Percentiles rank a stretch among this genome's conserved stretches.
Evolutionary conservation across 768 basidiomycete genomes (phyloP).

Genomic region (Psilocybe cubensis): DNA sequence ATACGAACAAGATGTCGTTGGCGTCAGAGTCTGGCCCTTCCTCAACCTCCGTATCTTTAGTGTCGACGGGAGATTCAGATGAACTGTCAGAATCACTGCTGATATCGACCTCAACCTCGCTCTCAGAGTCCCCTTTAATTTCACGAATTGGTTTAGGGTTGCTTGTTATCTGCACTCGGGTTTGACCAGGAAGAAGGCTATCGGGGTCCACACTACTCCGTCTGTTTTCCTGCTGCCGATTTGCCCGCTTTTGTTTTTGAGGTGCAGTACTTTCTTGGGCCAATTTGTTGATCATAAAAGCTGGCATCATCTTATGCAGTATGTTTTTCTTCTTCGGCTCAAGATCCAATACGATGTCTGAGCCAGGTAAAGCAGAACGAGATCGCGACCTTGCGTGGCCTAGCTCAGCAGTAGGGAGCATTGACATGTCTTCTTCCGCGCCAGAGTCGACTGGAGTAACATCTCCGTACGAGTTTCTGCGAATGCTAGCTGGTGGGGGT

Average conservation of each 20-base stretch:
- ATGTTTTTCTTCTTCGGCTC: background rate
- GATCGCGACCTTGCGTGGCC: background rate
- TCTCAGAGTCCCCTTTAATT: constrained; percentile 68
- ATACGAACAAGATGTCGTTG: constrained; percentile 15
- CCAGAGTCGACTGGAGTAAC: background rate
- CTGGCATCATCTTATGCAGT: constrained; percentile 7
- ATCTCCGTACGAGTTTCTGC: background rate
- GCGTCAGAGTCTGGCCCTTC: constrained; percentile 15
- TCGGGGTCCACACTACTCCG: constrained; percentile 34
- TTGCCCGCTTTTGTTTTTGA: constrained; percentile 13
- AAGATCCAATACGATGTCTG: background rate
- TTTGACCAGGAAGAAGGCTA: constrained; percentile 51
- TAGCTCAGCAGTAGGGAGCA: background rate
- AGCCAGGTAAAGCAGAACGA: background rate
- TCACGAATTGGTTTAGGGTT: constrained; percentile 36
- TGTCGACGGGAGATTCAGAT: constrained; percentile 13
- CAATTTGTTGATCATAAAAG: constrained; percentile 4
- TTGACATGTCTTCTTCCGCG: background rate
- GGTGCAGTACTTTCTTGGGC: constrained; percentile 10
- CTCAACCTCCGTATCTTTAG: constrained; percentile 21
- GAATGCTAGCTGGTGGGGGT: background rate
- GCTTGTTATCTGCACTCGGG: constrained; percentile 40
- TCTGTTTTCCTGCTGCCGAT: constrained; percentile 6
- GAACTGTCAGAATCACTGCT: constrained; percentile 28
- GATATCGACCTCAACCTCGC: constrained; percentile 29